phyloP scores from a whole-genome alignment of 441 rosid species.

The Gossypium trilobum region DNA sequence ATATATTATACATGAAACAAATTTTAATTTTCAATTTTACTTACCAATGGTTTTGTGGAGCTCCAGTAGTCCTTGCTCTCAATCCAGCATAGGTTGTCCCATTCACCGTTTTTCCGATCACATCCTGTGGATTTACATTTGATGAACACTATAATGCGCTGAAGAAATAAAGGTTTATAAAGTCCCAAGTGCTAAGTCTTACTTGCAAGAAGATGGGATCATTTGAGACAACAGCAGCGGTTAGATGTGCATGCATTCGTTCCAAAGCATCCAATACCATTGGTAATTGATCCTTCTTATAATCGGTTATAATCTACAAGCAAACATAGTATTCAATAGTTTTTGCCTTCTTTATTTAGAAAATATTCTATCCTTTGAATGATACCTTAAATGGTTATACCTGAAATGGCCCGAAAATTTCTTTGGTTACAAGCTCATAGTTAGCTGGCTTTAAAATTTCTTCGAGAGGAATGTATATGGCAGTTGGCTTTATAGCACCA shows the following conservation, averaged over 20 bases:
- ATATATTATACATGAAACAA: neutral
- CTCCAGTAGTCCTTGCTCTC: constrained; percentile 94
- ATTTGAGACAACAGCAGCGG: constrained; percentile 92
- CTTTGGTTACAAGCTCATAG: constrained; percentile 69
- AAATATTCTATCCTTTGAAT: neutral
- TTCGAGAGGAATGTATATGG: constrained; percentile 73
- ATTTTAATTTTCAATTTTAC: neutral
- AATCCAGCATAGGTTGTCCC: constrained; percentile 93
- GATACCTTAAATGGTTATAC: constrained; percentile 23
- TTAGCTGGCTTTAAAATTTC: constrained; percentile 65
- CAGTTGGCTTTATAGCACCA: constrained; percentile 87
- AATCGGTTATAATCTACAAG: constrained; percentile 64
- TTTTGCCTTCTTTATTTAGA: neutral
- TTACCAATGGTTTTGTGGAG: constrained; percentile 97
- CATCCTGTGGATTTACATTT: constrained; percentile 48
- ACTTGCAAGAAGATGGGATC: constrained; percentile 83
- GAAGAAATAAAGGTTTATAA: neutral
- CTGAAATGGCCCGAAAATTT: constrained; percentile 97
- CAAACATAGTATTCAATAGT: neutral
- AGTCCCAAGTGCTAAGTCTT: constrained; percentile 7
- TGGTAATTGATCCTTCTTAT: constrained; percentile 65
- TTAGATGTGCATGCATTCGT: constrained; percentile 88
- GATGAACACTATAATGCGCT: neutral
- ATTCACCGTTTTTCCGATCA: constrained; percentile 76
- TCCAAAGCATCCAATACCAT: constrained; percentile 74